Conservation (phyloP, 2,329 filamentous ascomycete genomes). For the Chaetomium olivaceum region DNA sequence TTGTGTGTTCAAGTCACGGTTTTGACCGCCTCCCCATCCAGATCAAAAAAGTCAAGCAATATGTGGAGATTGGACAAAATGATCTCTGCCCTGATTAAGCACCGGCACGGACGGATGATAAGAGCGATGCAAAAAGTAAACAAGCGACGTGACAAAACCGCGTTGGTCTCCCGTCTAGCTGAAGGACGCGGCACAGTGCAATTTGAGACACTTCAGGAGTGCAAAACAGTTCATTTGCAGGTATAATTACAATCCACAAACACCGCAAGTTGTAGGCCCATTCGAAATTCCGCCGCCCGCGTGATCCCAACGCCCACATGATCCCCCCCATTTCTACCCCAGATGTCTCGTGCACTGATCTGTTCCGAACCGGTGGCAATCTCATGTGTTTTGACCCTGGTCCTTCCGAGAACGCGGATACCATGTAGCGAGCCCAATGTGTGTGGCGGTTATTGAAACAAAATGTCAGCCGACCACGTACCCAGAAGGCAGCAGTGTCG, state of each 20-base stretch:
- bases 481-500: slow-evolving; percentile 1
- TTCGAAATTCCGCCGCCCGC: slow-evolving; percentile 5
- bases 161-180: neutral
- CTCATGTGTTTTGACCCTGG: neutral
- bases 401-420: neutral
- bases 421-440: neutral
- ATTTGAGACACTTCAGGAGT: slow-evolving; percentile 14
- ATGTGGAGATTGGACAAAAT: neutral
- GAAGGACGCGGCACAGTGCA: neutral
- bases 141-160: slow-evolving; percentile 12
- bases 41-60: neutral
- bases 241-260: slow-evolving; percentile 32
- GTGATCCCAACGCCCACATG: slow-evolving; percentile 15
- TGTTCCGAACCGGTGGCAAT: neutral
- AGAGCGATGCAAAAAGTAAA: slow-evolving; percentile 10
- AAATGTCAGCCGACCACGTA: neutral
- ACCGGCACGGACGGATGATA: neutral
- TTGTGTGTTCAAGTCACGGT: neutral
- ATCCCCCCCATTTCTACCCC: neutral
- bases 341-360: neutral
- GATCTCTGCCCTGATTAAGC: neutral
- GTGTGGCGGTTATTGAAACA: neutral
- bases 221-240: slow-evolving; percentile 22
- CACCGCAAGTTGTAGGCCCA: neutral
- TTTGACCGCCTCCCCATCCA: neutral